Evolutionary conservation across 176 grass and related monocot species (phyloP).

Genomic region (Musa troglodytarum): DNA sequence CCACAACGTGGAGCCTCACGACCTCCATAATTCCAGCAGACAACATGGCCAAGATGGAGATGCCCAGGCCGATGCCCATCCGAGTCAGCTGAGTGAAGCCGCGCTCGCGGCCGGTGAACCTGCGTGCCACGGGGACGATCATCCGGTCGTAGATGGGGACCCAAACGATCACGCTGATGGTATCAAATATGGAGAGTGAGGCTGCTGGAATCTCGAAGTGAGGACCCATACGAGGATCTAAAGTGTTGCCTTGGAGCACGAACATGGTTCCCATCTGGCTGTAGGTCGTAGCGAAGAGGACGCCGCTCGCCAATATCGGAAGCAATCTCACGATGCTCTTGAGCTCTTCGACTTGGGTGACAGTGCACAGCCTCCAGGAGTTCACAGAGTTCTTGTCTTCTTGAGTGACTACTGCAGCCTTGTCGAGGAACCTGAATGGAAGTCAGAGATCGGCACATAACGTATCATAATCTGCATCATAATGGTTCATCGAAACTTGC

Average conservation of each 20-base stretch:
- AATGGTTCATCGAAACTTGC: no score
- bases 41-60: slow-evolving; percentile 16
- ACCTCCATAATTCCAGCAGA: slow-evolving; percentile 4
- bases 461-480: no score
- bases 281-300: background rate
- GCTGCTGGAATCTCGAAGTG: slow-evolving; percentile 8
- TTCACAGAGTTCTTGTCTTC: background rate
- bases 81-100: slow-evolving; percentile 11
- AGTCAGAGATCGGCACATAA: no score
- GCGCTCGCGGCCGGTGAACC: slow-evolving; percentile 6
- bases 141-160: slow-evolving; percentile 13
- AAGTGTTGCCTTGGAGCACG: slow-evolving; percentile 1
- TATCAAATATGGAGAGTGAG: slow-evolving; percentile 6
- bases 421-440: slow-evolving; percentile 13
- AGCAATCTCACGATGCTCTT: slow-evolving; percentile 6
- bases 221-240: background rate
- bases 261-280: slow-evolving; percentile 7
- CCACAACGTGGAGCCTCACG: slow-evolving; percentile 4
- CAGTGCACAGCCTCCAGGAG: slow-evolving; percentile 13
- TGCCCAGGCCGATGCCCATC: slow-evolving; percentile 8
- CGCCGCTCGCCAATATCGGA: slow-evolving; percentile 9
- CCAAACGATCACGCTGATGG: slow-evolving; percentile 7
- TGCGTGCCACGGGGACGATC: background rate
- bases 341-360: slow-evolving; percentile 18
- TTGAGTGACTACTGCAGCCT: background rate